These are phyloP conservation scores for Noccaea caerulescens DNA, from an alignment of 345 rosid species.

Conservation along the genomic window DNA sequence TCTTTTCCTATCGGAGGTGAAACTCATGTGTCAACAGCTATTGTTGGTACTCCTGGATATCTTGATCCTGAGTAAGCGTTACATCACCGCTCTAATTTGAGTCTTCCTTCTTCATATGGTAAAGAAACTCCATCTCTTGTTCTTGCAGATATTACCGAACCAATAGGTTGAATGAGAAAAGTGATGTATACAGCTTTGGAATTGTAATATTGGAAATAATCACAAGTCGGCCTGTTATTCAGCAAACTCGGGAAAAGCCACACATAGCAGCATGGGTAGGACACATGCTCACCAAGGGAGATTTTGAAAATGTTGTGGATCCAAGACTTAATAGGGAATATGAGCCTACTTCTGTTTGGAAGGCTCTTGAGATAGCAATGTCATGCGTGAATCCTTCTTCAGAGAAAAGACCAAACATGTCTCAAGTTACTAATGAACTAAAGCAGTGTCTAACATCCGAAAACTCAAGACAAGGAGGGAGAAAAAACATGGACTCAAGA, in stretches of 20 bases:
- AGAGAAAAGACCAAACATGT: constrained; percentile 37
- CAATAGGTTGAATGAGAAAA: constrained; percentile 43
- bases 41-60: constrained; percentile 46
- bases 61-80: constrained; percentile 53
- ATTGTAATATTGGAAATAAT: constrained; percentile 47
- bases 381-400: constrained; percentile 28
- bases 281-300: constrained; percentile 16
- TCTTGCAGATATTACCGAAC: constrained; percentile 41
- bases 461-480: constrained; percentile 7
- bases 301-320: constrained; percentile 9
- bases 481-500: constrained; percentile 3
- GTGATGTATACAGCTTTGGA: constrained; percentile 54
- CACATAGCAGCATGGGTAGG: constrained; percentile 38
- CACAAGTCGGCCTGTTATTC: constrained; percentile 39
- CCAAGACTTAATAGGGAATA: constrained; percentile 12
- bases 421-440: constrained; percentile 11
- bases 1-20: constrained; percentile 35
- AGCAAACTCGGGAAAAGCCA: constrained; percentile 1
- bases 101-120: neutral
- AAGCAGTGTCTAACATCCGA: constrained; percentile 26
- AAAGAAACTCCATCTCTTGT: neutral
- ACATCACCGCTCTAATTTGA: neutral
- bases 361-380: constrained; percentile 40
- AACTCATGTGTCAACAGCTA: constrained; percentile 23
- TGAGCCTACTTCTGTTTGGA: constrained; percentile 26